Evolutionary conservation across 345 rosid genomes (phyloP), one percentile per base, ranked within the genome.

Genomic region (Eucalyptus fibrosa): DNA sequence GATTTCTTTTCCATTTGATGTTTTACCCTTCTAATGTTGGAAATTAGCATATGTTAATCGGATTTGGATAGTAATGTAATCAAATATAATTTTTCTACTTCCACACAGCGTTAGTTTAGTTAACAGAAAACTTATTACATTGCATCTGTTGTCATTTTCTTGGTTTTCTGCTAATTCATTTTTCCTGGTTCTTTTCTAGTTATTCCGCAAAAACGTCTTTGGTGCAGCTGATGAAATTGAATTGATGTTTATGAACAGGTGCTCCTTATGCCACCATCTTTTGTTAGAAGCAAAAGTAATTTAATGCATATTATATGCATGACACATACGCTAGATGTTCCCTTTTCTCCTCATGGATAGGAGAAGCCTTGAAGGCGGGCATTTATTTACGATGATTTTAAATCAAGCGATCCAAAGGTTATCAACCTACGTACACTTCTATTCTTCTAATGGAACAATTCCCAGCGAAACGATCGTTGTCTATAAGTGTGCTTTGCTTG

Each of bases 241-340:
- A 89, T 90, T 95, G 92, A 95, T 92, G 95, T 93, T 95, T 90
- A 94, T 94, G 97, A 92, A 95, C 92, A 93, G 94, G 97, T 94
- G 87, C 87, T 88, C 49, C 85, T 77, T n/a, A 60, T 90, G 89
- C 28, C 42, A 86, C 50, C 32, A 34, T 88, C 50, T 86, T 32
- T 6, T 86, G 37, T 87, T 86, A 32, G 83, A 72, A 51, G 65
- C 30, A 23, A 45, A 44, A 89, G 45, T 9, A 87, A 30, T 59
- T 60, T 88, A 67, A 13, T 88, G 44, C n/a, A 45, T 30, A 24
- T 44, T 80, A 18, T 86, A 67, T 88, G 56, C 86, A 87, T 65
- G 86, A 86, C 37, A 14, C 56, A 37, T 87, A 65, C 14, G 42
- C 65, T 67, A 82, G 14, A 45, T 17, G 50, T 83, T 62, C 26